Base-by-base conservation (phyloP, 2,329 filamentous ascomycete genomes). In the Fusarium siculi region DNA sequence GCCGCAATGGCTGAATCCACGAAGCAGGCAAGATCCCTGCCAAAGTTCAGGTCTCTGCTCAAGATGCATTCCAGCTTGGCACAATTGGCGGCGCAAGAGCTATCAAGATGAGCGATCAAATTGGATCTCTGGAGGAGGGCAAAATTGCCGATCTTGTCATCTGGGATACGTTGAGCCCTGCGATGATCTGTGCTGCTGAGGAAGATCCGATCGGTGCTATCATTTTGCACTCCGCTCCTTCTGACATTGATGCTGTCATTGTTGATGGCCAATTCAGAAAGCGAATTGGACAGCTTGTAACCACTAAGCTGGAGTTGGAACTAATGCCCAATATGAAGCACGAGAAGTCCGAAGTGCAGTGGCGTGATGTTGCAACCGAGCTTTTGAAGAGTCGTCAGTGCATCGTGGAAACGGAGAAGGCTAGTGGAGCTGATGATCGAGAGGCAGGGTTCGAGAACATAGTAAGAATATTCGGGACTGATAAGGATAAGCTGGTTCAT, bases 191-290 rank as follows among this genome's bases (percentile, higher is more conserved):
- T 1, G 65, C 49, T 4, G 64, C 56, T 1, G 55, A 63, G 30
- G 64, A 68, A 25, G 42, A 68, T 25, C 63, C 49, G 0, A 68
- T 68, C 2, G 64, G 16, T 4, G 65, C 65, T 3, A 68, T 68
- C 4, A 68, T 68, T 7, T 9, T 62, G 1, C 65, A 68, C 16
- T 68, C 65, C 0, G 53, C 65, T 1, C 47, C 47, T 4, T 63
- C 63, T 1, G 55, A 68, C 2, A 63, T 68, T 5, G 42, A 68
- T 1, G 36, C 63, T 2, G 64, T 68, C 6, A 63, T 68, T 14
- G 63, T 68, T 3, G 49, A 68, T 37, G 65, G 65, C 0, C 42
- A 68, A 14, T 68, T 68, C 19, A 68, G 36, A 23, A 68, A 68
- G n/a, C 55, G 65, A 4, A 28, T 44, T 19, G 49, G 65, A 1